A percentile compares a stretch with the other conserved stretches of the same genome.
Conservation (phyloP, 148 eudicot species). For the Pouteria glomerata region DNA sequence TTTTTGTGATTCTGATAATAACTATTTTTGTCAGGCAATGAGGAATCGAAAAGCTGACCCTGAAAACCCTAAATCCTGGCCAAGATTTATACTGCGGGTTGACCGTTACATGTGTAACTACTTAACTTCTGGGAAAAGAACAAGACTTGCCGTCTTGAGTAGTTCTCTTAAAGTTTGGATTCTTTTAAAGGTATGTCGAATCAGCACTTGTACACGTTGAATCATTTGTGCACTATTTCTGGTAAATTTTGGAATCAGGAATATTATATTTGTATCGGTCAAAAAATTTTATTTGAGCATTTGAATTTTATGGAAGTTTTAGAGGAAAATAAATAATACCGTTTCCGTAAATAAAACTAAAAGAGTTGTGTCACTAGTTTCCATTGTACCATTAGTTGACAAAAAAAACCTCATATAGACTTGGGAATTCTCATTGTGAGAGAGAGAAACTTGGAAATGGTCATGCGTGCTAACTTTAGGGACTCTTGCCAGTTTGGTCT, state of each 20-base stretch:
- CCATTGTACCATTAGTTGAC: too few species aligned
- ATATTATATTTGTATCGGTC: neutral
- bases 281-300: neutral
- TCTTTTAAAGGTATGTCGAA: slow-evolving; percentile 61
- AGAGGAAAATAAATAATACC: neutral
- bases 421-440: too few species aligned
- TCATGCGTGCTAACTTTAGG: too few species aligned
- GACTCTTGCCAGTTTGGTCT: too few species aligned
- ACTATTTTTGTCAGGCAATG: slow-evolving; percentile 38
- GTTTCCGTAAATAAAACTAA: neutral
- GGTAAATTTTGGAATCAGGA: neutral
- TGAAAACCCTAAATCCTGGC: slow-evolving; percentile 78
- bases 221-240: neutral
- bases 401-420: too few species aligned
- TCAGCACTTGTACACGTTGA: neutral
- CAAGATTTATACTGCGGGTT: slow-evolving; percentile 67
- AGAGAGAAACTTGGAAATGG: too few species aligned
- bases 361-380: too few species aligned
- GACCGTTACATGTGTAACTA: slow-evolving; percentile 77
- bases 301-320: neutral
- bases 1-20: neutral
- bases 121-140: slow-evolving; percentile 73
- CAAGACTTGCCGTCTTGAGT: slow-evolving; percentile 70
- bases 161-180: slow-evolving; percentile 96
- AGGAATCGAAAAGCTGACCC: slow-evolving; percentile 65